Percentiles rank a stretch among this genome's conserved stretches.
phyloP scores from a whole-genome alignment of 1,284 basidiomycete species.

The Pterulicium gracile region DNA sequence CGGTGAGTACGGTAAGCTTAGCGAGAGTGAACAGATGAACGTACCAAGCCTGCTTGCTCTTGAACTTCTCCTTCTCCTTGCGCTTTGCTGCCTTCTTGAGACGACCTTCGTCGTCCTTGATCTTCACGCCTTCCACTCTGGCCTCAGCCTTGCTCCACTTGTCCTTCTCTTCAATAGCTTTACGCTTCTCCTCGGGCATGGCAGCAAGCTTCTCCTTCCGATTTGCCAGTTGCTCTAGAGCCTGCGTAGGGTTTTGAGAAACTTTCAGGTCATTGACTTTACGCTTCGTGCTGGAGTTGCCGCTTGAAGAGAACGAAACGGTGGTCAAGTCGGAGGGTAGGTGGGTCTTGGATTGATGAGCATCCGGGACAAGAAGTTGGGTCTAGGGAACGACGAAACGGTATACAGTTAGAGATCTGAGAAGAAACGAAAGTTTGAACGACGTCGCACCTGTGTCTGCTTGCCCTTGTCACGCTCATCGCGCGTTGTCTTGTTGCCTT shows the following conservation, averaged over 20 bases:
- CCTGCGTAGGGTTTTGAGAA: constrained; percentile 73
- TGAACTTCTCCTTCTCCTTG: constrained; percentile 79
- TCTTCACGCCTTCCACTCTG: constrained; percentile 77
- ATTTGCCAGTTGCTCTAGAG: constrained; percentile 67
- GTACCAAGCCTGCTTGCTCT: constrained; percentile 78
- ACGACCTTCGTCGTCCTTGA: constrained; percentile 70
- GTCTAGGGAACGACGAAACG: constrained; percentile 30
- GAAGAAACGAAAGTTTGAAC: constrained; percentile 3
- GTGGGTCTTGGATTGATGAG: constrained; percentile 20
- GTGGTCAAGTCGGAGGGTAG: constrained; percentile 34
- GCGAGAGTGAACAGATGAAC: constrained; percentile 18
- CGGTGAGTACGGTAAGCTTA: constrained; percentile 6
- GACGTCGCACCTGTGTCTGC: constrained; percentile 34
- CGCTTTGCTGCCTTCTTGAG: constrained; percentile 87
- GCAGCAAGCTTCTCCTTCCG: constrained; percentile 65
- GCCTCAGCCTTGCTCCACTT: constrained; percentile 84
- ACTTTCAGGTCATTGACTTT: constrained; percentile 45
- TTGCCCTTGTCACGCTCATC: constrained; percentile 28
- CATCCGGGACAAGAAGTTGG: constrained; percentile 63
- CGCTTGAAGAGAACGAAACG: constrained; percentile 64
- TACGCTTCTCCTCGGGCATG: constrained; percentile 72
- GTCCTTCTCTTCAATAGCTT: constrained; percentile 65
- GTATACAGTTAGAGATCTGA: constrained; percentile 4
- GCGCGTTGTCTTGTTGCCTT: constrained; percentile 36
- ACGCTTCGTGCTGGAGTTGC: constrained; percentile 34